Evolutionary conservation across 2,329 filamentous ascomycete species (phyloP).

Genomic region (Ophiognomonia clavigignenti-juglandacearum): DNA sequence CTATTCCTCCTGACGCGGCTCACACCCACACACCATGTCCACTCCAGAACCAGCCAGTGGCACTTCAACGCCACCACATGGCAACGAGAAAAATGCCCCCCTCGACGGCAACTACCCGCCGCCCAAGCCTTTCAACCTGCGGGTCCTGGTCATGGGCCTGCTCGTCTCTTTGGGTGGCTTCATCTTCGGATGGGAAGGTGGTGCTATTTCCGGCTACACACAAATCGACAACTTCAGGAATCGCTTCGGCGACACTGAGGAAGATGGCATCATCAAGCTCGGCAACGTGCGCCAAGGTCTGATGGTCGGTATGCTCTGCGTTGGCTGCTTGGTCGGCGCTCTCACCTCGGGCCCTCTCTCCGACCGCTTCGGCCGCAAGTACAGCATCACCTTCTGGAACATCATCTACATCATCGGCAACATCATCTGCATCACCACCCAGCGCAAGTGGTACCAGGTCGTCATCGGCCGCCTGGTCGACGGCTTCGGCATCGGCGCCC

Average conservation of each 20-base stretch:
- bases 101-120: conserved; percentile 13
- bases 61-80: conserved; percentile 13
- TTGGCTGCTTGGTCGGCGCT: conserved; percentile 36
- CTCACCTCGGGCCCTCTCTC: conserved; percentile 49
- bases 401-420: conserved; percentile 60
- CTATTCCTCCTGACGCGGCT: conserved; percentile 3
- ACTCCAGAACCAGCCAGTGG: conserved; percentile 11
- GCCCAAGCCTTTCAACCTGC: conserved; percentile 13
- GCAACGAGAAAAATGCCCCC: conserved; percentile 6
- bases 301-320: conserved; percentile 16
- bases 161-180: conserved; percentile 16
- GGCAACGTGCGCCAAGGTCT: conserved; percentile 15
- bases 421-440: conserved; percentile 59
- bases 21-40: conserved; percentile 9
- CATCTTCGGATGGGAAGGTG: conserved; percentile 18
- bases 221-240: conserved; percentile 15
- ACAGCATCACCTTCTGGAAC: conserved; percentile 48
- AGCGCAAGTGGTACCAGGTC: conserved; percentile 57
- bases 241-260: conserved; percentile 8
- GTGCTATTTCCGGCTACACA: conserved; percentile 16
- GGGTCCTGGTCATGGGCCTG: conserved; percentile 14
- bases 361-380: conserved; percentile 53
- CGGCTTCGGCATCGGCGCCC: conserved; percentile 62
- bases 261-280: conserved; percentile 4
- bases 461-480: conserved; percentile 62